Base-by-base conservation (phyloP, 371 early-diverging fungal species). In the Funneliformis caledonium region DNA sequence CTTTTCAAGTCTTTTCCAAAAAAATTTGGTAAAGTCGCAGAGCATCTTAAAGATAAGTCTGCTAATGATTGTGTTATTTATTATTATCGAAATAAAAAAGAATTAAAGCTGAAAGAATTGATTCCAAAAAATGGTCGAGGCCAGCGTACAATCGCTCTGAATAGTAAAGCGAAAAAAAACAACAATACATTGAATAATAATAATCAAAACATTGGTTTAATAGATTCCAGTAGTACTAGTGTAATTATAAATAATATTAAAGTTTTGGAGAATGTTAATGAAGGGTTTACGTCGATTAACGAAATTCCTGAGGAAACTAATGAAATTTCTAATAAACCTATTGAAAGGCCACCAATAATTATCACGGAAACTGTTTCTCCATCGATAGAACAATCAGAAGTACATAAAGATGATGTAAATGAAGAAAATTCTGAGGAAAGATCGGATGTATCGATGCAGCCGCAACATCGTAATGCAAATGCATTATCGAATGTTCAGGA, bases 61-160 rank as follows among this genome's bases (percentile, higher is more conserved):
- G 90, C 93, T 9, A 86, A 91, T 26, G 96, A 96, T 80, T 97
- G 97, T 82, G 96, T 97, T 7, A 82, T 93, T 50, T 96, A 95
- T 72, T 98, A 96, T 83, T 98, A 98, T 84, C 93, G 96, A 37
- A 94, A 96, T 81, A 96, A 97, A 87, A 91, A 90, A 69, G 92
- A 94, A 83, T 81, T 81, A 31, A 89, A 92, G 61, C 93, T 97
- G 81, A 97, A 97, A 86, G 91, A 89, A 0, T 82, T 96, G 78
- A 83, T 87, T 16, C 87, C 88, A 73, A 84, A 90, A 11, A 85
- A 90, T 16, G 88, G 90, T 19, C 89, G 88, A 65, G 81, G 82
- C 37, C 82, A 82, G 69, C 81, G 83, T 26, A 79, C 80, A 11
- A 83, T 79, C 16, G 82, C 83, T 16, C 83, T 81, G 60, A 82